Conservation (phyloP, 78 protist genomes). For the Cavenderia fasciculata region DNA sequence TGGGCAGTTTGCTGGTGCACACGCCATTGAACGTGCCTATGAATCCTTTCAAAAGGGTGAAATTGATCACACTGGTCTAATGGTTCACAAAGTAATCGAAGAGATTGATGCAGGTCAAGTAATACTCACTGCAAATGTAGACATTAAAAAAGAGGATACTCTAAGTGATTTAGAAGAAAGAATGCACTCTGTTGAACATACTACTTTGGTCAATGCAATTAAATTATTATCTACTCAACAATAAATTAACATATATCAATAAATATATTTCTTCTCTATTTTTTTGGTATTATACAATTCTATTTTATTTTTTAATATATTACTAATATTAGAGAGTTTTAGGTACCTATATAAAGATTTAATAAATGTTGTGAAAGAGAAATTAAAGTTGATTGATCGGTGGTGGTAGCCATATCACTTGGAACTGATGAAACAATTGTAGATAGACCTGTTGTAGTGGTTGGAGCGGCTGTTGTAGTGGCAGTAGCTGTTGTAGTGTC, state of each 20-base stretch:
- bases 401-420: neutral
- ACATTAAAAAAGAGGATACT: conserved; percentile 69
- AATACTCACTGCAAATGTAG: conserved; percentile 39
- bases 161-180: conserved; percentile 75
- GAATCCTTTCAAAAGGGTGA: conserved; percentile 69
- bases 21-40: conserved; percentile 85
- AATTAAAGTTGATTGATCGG: too few relatives aligned
- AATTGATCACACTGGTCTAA: conserved; percentile 77
- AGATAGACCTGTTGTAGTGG: neutral
- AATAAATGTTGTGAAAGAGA: too few relatives aligned
- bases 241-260: too few relatives aligned
- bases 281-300: too few relatives aligned
- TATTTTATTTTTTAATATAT: too few relatives aligned
- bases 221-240: too few relatives aligned
- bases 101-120: conserved; percentile 86
- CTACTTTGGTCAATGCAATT: conserved; percentile 70
- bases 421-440: neutral
- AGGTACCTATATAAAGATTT: too few relatives aligned
- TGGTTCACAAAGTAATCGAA: conserved; percentile 87
- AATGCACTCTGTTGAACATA: conserved; percentile 84
- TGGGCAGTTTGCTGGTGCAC: conserved; percentile 82
- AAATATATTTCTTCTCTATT: too few relatives aligned
- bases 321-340: too few relatives aligned
- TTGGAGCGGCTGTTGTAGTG: neutral
- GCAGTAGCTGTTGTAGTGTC: neutral